Evolutionary conservation across 169 alveolate species (phyloP), one percentile per base, ranked within the genome.

Genomic region (Plasmodium yoelii): DNA sequence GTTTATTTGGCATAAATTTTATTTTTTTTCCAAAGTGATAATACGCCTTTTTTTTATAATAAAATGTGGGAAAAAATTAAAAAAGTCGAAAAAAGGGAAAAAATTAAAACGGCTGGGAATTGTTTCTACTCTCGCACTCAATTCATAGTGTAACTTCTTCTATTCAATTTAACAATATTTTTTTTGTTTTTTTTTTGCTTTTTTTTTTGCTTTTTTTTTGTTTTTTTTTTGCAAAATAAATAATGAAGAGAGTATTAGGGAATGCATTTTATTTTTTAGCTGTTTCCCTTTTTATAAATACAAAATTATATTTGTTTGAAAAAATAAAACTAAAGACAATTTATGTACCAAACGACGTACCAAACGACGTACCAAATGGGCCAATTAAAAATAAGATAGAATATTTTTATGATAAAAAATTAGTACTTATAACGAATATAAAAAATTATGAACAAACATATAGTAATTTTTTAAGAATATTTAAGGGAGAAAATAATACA

Each of bases 371-470:
- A 18, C 12, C 22, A 13, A 13, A 24, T n/a, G 91, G 87, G 0
- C n/a, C 4, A n/a, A 24, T 86, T 57, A 46, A 70, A 86, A 86
- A 86, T 53, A 86, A 34, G 47, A 28, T 86, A 13, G 46, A 86
- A 34, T 57, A 86, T 59, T 86, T n/a, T 53, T 5, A 22, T 13
- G 59, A 63, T 15, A 63, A 73, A 44, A 68, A 86, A 19, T 12
- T 86, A 42, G 26, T 86, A 22, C 19, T 86, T 19, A 73, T 86
- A 55, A 86, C 87, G 1, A 60, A 86, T 73, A 59, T 86, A 49
- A 47, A 18, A 9, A 46, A 86, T 57, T 10, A 69, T 28, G 59
- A 49, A 8, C 26, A 26, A 15, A 60, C 71, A 5, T 65, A 86
- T 15, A 53, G 9, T 2, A 55, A 22, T 2, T 86, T 86, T 68